Percentiles rank a stretch among this genome's conserved stretches.
Evolutionary conservation across 305 asterid species (phyloP).

Genomic region (Fraxinus velutina): DNA sequence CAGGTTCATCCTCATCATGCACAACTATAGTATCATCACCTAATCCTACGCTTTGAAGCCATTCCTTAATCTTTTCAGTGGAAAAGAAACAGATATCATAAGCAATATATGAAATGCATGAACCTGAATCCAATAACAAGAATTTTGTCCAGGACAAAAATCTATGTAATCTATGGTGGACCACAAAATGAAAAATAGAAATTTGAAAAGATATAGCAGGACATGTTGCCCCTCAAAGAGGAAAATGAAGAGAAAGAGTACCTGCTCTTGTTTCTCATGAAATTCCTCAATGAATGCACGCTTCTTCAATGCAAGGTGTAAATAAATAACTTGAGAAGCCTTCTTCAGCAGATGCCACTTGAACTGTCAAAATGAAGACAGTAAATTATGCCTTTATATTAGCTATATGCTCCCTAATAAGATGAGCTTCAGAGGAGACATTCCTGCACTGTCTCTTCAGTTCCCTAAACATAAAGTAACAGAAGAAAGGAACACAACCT

Average conservation of each 20-base stretch:
- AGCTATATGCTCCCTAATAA: background rate
- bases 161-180: background rate
- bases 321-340: constrained; percentile 86
- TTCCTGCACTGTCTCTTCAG: background rate
- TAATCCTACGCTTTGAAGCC: constrained; percentile 74
- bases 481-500: background rate
- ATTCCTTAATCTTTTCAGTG: constrained; percentile 65
- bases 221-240: constrained; percentile 17
- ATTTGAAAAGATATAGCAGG: constrained; percentile 16
- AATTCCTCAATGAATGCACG: constrained; percentile 81
- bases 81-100: constrained; percentile 18
- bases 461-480: background rate
- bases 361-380: constrained; percentile 48
- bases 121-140: no score
- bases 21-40: constrained; percentile 68
- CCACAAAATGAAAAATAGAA: background rate
- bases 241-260: constrained; percentile 33
- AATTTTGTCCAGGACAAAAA: background rate
- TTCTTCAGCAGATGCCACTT: constrained; percentile 77
- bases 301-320: constrained; percentile 79
- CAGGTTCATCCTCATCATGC: constrained; percentile 79
- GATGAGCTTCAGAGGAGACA: background rate
- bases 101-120: constrained; percentile 6
- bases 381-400: background rate
- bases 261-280: constrained; percentile 96